Conservation (phyloP, 305 asterid genomes). For the Euphrasia arctica region DNA sequence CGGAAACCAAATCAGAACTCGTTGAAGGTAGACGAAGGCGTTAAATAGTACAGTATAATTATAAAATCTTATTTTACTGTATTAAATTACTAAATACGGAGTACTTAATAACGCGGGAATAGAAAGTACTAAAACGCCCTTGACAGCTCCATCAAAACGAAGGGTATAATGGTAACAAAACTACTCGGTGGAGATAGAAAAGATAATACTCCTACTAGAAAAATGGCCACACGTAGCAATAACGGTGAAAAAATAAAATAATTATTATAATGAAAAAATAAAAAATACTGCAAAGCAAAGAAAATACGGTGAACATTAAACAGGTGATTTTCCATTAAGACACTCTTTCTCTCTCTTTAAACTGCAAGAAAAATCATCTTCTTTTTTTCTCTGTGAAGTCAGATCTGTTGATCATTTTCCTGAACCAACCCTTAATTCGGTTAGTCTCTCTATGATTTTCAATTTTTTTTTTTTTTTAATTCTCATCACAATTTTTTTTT, state of each 20-base stretch:
- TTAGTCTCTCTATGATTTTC: slow-evolving; percentile 20
- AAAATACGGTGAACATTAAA: slow-evolving; percentile 3
- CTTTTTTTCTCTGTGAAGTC: neutral
- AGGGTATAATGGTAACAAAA: neutral
- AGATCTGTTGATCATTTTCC: slow-evolving; percentile 36
- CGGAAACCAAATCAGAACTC: neutral
- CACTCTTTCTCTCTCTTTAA: neutral
- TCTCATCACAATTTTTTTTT: slow-evolving; percentile 2
- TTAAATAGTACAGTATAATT: neutral
- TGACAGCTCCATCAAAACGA: neutral
- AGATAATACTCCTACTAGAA: too few species aligned
- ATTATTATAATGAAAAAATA: neutral
- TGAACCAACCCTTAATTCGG: slow-evolving; percentile 20
- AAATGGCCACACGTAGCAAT: neutral
- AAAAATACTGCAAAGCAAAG: neutral
- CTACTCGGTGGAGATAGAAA: neutral
- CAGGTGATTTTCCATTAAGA: slow-evolving; percentile 5
- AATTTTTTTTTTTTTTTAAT: slow-evolving; percentile 2
- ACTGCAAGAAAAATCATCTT: slow-evolving; percentile 2
- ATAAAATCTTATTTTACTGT: neutral
- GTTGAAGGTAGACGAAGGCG: neutral
- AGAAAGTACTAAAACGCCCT: neutral
- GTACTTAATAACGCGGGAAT: neutral
- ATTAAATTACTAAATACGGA: too few species aligned
- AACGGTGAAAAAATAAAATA: neutral